Conservation (phyloP, 768 basidiomycete species). For the Phanerochaete carnosa region DNA sequence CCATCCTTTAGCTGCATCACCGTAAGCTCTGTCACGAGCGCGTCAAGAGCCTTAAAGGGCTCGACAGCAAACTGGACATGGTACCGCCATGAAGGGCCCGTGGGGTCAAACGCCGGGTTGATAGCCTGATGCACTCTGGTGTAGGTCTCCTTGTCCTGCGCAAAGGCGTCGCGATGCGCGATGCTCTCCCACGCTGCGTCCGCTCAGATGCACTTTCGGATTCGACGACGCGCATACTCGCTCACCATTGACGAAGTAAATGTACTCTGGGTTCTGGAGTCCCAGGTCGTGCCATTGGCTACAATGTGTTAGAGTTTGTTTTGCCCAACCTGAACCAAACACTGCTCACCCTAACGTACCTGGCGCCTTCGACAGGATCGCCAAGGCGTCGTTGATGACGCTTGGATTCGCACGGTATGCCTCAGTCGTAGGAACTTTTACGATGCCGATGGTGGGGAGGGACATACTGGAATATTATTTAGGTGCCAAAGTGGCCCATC, state of each 20-base stretch:
- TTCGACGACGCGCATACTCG: not conserved
- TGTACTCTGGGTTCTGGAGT: constrained; percentile 16
- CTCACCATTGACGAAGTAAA: constrained; percentile 15
- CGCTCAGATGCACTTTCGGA: not conserved
- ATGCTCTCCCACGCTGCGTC: constrained; percentile 12
- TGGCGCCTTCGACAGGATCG: not conserved
- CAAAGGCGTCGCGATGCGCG: constrained; percentile 11
- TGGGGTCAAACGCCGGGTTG: not conserved
- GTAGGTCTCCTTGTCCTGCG: constrained; percentile 13
- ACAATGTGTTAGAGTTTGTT: not conserved
- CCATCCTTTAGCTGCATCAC: not conserved
- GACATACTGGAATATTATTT: too few species aligned
- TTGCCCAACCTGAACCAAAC: not conserved
- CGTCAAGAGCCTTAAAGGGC: not conserved
- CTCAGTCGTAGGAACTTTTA: not conserved
- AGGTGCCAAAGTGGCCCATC: too few species aligned
- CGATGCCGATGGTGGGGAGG: not conserved
- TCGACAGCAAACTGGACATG: constrained; percentile 7
- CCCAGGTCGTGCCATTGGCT: constrained; percentile 5
- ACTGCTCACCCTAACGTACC: not conserved
- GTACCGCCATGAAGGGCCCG: not conserved
- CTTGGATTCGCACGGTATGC: not conserved
- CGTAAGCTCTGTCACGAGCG: constrained; percentile 5
- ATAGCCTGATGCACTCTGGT: constrained; percentile 6
- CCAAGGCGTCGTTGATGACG: not conserved